These are phyloP conservation scores for Bjerkandera adusta DNA, from an alignment of 1,284 basidiomycete species.

Conservation along the genomic window DNA sequence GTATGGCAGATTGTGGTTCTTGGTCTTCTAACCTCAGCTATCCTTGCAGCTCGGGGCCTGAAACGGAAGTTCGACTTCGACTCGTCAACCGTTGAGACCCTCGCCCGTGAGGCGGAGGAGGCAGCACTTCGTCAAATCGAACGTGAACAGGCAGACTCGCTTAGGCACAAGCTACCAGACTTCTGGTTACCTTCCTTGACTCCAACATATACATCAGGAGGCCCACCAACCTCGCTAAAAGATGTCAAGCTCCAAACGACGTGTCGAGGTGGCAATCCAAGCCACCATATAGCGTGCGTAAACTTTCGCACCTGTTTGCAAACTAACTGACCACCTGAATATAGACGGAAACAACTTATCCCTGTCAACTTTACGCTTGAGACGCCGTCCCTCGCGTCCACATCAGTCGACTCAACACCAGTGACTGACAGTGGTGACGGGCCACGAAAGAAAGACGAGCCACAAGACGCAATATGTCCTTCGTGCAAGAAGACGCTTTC, in stretches of 20 bases:
- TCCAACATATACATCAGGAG: conserved; percentile 68
- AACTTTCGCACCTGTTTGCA: neutral
- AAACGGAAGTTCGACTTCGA: conserved; percentile 84
- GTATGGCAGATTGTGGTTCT: conserved; percentile 18
- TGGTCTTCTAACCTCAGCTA: neutral
- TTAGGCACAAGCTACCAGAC: conserved; percentile 87
- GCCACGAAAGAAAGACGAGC: conserved; percentile 45
- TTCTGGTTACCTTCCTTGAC: conserved; percentile 93
- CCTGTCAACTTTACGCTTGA: conserved; percentile 75
- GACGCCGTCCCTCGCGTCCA: conserved; percentile 32
- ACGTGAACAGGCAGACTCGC: conserved; percentile 78
- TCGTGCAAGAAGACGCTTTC: conserved; percentile 86
- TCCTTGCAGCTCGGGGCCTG: conserved; percentile 44
- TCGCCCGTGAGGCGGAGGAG: conserved; percentile 81
- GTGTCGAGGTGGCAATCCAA: conserved; percentile 74
- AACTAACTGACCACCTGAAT: neutral
- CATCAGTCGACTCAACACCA: conserved; percentile 42
- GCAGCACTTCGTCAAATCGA: conserved; percentile 80
- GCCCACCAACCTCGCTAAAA: conserved; percentile 62
- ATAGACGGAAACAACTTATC: conserved; percentile 73
- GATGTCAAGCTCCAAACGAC: conserved; percentile 85
- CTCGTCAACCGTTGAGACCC: conserved; percentile 61
- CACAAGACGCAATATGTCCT: conserved; percentile 71
- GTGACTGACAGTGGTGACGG: conserved; percentile 31
- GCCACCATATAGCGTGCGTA: conserved; percentile 73